These are phyloP conservation scores for Basidiobolus heterosporus DNA, from an alignment of 371 early-diverging fungal genomes.

Conservation along the genomic window DNA sequence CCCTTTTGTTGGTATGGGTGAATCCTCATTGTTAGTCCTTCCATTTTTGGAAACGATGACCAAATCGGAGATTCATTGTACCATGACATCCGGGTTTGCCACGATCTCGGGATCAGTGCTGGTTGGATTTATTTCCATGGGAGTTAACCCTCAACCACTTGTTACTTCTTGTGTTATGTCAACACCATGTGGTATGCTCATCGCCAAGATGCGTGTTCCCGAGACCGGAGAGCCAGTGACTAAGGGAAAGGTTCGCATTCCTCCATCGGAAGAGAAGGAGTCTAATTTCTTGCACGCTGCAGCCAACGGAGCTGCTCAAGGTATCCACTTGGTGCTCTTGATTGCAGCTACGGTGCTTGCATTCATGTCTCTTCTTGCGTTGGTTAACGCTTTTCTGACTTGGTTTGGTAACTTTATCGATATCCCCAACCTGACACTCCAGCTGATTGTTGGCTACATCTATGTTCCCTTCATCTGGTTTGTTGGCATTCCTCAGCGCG, in stretches of 20 bases:
- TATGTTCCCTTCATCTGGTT: conserved; percentile 69
- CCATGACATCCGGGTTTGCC: conserved; percentile 80
- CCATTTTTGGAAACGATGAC: conserved; percentile 78
- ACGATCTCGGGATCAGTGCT: conserved; percentile 84
- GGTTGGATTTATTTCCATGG: conserved; percentile 49
- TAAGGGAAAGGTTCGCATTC: conserved; percentile 36
- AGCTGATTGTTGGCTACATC: conserved; percentile 55
- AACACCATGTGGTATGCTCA: conserved; percentile 67
- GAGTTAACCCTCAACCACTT: conserved; percentile 42
- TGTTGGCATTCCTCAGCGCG: conserved; percentile 50
- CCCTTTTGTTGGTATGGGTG: conserved; percentile 67
- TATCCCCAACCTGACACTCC: conserved; percentile 39
- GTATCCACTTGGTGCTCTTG: conserved; percentile 56
- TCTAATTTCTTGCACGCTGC: conserved; percentile 69
- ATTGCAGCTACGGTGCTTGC: conserved; percentile 63
- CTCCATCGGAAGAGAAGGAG: conserved; percentile 41
- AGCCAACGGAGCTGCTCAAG: conserved; percentile 70
- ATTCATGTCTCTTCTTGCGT: conserved; percentile 48
- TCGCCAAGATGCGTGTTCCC: conserved; percentile 74
- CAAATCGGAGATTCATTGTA: conserved; percentile 65
- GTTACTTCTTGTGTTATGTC: conserved; percentile 85
- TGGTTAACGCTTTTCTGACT: conserved; percentile 50
- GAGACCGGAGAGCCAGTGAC: conserved; percentile 70
- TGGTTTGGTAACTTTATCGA: conserved; percentile 61
- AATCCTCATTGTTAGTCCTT: conserved; percentile 65